Base-by-base conservation (phyloP, 2,329 filamentous ascomycete species). In the Claviceps spartinae region DNA sequence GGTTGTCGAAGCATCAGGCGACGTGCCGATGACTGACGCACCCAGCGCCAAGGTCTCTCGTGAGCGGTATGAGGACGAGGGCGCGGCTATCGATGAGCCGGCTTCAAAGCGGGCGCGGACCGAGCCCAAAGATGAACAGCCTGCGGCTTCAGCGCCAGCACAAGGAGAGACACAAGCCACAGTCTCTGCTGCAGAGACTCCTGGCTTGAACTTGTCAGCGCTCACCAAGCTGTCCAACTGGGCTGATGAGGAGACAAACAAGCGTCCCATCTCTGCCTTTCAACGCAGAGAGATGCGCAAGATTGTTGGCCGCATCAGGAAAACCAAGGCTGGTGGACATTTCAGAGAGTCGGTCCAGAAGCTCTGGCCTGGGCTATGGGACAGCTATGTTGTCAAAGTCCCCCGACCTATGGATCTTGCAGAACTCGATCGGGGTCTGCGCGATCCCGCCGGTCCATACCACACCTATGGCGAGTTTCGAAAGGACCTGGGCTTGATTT, bases 341-440 rank as follows among this genome's bases (percentile, higher is more conserved):
- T 97, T 95, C 71, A 77, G 81, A 56, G 77, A 82, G 43, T 84
- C 93, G 0, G 93, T 97, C 7, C 78, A 87, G 63, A 79, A 77
- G 41, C 71, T 91, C 24, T 87, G 85, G 67, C 77, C 95, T 42
- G 74, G 72, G 30, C 81, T 97, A 42, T 88, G 87, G 51, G 82
- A 81, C 2, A 86, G 88, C 56, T 86, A 85, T 56, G 72, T 78
- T 1, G 73, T 84, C 38, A 82, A 72, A 55, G 70, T 97, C 58
- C 78, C 82, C 40, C 77, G 83, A 34, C 90, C 90, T 0, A 90
- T 95, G 74, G 91, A 97, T 66, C 76, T 98, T 40, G 75, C 77
- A 41, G 84, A 84, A 9, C 86, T 98, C 62, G 91, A 97, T 63
- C 74, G 77, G 50, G 90, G 86, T 58, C 67, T 97, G 38, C 88